Evolutionary conservation across 208 protist genomes (phyloP), one percentile per base, ranked within the genome.

Genomic region (Trypanosoma mega): DNA sequence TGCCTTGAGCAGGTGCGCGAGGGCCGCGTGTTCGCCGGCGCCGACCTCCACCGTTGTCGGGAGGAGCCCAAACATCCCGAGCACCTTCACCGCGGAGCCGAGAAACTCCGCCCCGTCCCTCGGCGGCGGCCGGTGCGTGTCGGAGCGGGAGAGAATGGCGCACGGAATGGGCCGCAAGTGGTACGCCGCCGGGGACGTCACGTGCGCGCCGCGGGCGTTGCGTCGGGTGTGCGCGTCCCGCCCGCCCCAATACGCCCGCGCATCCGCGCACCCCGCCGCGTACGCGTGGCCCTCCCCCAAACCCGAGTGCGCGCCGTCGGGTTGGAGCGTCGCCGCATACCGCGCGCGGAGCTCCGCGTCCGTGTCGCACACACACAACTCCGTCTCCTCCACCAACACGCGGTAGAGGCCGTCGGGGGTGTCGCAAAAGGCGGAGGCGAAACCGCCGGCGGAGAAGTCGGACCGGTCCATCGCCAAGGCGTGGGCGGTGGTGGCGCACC

Each of bases 21-120:
- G 68, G 7, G 81, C 36, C 20, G 20, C 59, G 49, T 52, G 54
- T 9, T 62, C 68, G 48, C 77, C 68, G 8, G 73, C 31, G 31
- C 9, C 37, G 18, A 33, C 12, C 2, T 47, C 59, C 7, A 91
- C 52, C 3, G 84, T 88, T n/a, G 66, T 43, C 0, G 85, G 80
- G 49, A 88, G 74, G 27, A 87, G 60, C 36, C 85, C 85, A 47
- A 92, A 92, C 81, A 88, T 89, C n/a, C 85, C 85, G 67, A 92
- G 75, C 24, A 92, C 68, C 43, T 84, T 88, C 50, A 92, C 75
- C 31, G 82, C 77, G 0, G 55, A 75, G 26, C 58, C 71, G 16
- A 83, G 73, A 56, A 92, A 88, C 31, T 48, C 57, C 5, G 85
- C 78, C 27, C 82, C 81, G 8, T 71, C 63, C 12, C 59, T 45